phyloP scores from a whole-genome alignment of 2,329 filamentous ascomycete species.

The Sporothrix dimorphospora region DNA sequence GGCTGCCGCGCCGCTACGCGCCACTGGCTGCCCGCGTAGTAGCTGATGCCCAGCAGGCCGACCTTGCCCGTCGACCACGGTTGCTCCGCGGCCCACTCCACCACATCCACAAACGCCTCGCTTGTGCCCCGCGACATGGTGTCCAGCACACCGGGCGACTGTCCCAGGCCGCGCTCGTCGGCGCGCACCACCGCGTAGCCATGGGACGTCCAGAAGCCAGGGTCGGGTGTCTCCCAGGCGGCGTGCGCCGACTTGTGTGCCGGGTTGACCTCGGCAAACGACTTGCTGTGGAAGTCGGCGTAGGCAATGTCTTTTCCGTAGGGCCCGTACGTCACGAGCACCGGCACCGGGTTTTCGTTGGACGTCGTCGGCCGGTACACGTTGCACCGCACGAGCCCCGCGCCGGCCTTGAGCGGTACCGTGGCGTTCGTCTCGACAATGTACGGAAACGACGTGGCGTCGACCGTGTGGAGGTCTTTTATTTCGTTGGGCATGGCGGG shows the following conservation, averaged over 20 bases:
- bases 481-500: background rate
- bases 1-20: slow-evolving; percentile 52
- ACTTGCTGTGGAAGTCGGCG: slow-evolving; percentile 43
- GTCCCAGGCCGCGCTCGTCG: slow-evolving; percentile 54
- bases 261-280: slow-evolving; percentile 55
- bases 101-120: slow-evolving; percentile 53
- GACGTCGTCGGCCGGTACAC: background rate
- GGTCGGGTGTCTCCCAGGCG: slow-evolving; percentile 63
- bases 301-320: slow-evolving; percentile 6
- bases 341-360: background rate
- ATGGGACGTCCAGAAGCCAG: slow-evolving; percentile 57
- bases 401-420: background rate
- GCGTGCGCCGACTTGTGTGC: slow-evolving; percentile 58
- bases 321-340: background rate
- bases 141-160: slow-evolving; percentile 52
- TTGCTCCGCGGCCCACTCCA: slow-evolving; percentile 54
- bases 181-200: slow-evolving; percentile 60
- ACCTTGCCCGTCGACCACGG: slow-evolving; percentile 54
- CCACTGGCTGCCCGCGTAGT: slow-evolving; percentile 54
- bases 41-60: slow-evolving; percentile 52
- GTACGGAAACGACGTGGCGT: slow-evolving; percentile 6
- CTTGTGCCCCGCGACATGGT: slow-evolving; percentile 54
- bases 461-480: slow-evolving; percentile 6
- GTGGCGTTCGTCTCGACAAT: background rate
- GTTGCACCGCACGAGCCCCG: slow-evolving; percentile 4